phyloP scores from a whole-genome alignment of 169 alveolate species.

The Toxoplasma gondii region DNA sequence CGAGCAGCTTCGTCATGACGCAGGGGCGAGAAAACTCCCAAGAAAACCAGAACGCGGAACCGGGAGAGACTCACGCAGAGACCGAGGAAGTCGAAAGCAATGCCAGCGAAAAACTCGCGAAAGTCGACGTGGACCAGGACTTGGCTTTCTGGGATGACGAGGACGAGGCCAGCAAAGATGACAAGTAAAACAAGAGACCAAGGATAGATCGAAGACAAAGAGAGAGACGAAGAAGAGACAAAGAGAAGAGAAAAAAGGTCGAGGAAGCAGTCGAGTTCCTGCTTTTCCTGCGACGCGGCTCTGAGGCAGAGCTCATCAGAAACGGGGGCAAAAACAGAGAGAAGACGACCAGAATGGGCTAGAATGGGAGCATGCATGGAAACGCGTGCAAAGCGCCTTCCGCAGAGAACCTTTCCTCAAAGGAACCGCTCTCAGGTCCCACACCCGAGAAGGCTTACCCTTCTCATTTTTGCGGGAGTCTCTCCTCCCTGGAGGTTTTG shows the following conservation, averaged over 20 bases:
- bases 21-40: neutral
- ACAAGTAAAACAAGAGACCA: neutral
- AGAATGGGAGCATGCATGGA: too few relatives aligned
- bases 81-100: neutral
- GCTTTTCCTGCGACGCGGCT: constrained; percentile 16
- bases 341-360: too few relatives aligned
- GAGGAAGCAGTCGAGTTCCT: neutral
- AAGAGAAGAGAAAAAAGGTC: neutral
- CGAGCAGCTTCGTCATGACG: neutral
- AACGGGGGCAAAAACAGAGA: too few relatives aligned
- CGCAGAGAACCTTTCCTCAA: too few relatives aligned
- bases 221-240: neutral
- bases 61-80: neutral
- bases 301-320: too few relatives aligned
- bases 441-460: too few relatives aligned
- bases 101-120: neutral
- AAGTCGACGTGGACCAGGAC: neutral
- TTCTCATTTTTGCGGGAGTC: too few relatives aligned
- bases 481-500: too few relatives aligned
- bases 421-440: too few relatives aligned
- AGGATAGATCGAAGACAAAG: neutral
- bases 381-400: too few relatives aligned
- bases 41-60: neutral
- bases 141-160: neutral
- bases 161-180: neutral